Base-by-base conservation (phyloP, 2,329 filamentous ascomycete genomes). In the Zymoseptoria brevis region DNA sequence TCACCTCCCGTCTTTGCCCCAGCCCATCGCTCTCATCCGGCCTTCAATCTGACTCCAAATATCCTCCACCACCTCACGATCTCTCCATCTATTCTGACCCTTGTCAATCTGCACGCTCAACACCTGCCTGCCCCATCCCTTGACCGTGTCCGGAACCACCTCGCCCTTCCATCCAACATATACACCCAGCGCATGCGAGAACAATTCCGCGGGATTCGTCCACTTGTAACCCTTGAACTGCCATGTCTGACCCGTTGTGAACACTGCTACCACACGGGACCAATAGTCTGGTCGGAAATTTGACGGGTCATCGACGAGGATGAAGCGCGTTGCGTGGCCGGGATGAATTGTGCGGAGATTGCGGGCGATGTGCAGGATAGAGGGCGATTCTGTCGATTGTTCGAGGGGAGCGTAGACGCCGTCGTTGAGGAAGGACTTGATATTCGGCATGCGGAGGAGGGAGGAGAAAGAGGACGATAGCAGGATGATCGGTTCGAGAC, bases 181-280 rank as follows among this genome's bases (percentile, higher is more conserved):
- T 54, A 99, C 79, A 58, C 94, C 94, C 13, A 90, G 80, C 1
- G 90, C 89, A 70, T 96, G 89, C 66, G 86, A 85, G 78, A 99
- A 99, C 54, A 99, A 80, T 71, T 97, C 94, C 13, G 86, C 82
- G 0, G 94, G 89, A 58, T 88, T 87, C 66, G 87, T 87, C 90
- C 94, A 99, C 75, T 96, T 96, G 82, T 99, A 99, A 66, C 86
- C 89, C 77, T 96, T 96, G 78, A 99, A 99, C 76, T 99, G 94
- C 94, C 94, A 99, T 8, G 88, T 86, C 77, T 99, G 94, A 35
- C 94, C 94, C 0, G 94, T 99, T 0, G 94, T 99, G 77, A 99
- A 97, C 59, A 99, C 92, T 11, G 89, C 94, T 1, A 96, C 94
- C 6, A 99, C 88, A 55, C 92, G 87, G 69, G 87, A 87, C 94